These are phyloP conservation scores for Asclepias syriaca DNA, from an alignment of 257 asterid species.

Conservation along the genomic window DNA sequence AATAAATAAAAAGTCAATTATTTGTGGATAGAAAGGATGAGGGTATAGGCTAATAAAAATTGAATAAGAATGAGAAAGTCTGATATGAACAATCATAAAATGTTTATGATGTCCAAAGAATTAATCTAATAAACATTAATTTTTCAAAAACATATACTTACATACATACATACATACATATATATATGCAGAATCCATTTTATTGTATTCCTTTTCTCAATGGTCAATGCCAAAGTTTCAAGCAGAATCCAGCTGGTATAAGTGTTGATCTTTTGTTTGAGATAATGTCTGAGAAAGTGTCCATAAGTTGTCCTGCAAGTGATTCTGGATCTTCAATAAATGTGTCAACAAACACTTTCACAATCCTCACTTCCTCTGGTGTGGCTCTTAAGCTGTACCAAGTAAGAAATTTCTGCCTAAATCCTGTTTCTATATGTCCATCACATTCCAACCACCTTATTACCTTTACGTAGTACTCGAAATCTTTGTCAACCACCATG, in stretches of 20 bases:
- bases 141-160: neutral
- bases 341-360: conserved; percentile 63
- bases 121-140: conserved; percentile 8
- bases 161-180: neutral
- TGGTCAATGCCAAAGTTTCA: conserved; percentile 77
- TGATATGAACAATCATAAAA: conserved; percentile 16
- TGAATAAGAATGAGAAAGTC: neutral
- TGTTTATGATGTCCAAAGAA: conserved; percentile 11
- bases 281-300: conserved; percentile 58
- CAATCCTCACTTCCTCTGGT: conserved; percentile 59
- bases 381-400: conserved; percentile 93
- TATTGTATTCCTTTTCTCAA: neutral
- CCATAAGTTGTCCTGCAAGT: conserved; percentile 78
- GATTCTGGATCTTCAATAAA: conserved; percentile 72
- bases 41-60: conserved; percentile 6
- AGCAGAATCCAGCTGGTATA: conserved; percentile 72
- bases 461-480: conserved; percentile 77
- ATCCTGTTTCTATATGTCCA: conserved; percentile 57
- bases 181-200: neutral
- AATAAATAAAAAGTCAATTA: neutral
- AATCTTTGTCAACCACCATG: conserved; percentile 53
- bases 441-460: conserved; percentile 81
- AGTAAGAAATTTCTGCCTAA: conserved; percentile 80
- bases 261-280: conserved; percentile 50
- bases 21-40: neutral